These are phyloP conservation scores for Xylaria grammica DNA, from an alignment of 495 filamentous ascomycete genomes.

Conservation along the genomic window DNA sequence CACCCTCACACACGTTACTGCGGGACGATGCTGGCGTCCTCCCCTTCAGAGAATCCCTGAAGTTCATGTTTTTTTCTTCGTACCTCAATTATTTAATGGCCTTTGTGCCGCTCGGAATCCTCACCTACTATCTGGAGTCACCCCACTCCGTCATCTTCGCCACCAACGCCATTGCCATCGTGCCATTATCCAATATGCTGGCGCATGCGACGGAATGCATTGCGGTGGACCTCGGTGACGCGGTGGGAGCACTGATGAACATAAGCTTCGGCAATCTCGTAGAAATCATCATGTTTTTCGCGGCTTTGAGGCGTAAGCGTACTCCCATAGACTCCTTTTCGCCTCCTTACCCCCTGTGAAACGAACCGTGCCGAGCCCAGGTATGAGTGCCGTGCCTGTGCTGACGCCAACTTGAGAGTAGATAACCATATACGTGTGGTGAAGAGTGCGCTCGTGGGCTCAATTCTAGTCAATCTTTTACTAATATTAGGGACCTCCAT, in stretches of 20 bases:
- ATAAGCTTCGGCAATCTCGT: conserved; percentile 79
- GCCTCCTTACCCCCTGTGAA: too few species aligned
- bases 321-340: not conserved
- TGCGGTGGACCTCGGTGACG: conserved; percentile 69
- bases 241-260: conserved; percentile 71
- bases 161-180: conserved; percentile 73
- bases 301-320: conserved; percentile 9
- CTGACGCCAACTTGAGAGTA: not conserved
- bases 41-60: not conserved
- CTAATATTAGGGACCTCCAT: conserved; percentile 81
- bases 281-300: conserved; percentile 74
- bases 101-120: conserved; percentile 17
- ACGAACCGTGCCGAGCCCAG: too few species aligned
- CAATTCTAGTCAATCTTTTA: conserved; percentile 74
- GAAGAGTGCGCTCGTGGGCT: conserved; percentile 74
- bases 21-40: not conserved
- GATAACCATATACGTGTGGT: conserved; percentile 71
- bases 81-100: conserved; percentile 16
- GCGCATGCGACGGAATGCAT: conserved; percentile 74
- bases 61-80: conserved; percentile 7
- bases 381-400: not conserved
- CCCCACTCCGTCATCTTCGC: conserved; percentile 53
- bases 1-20: not conserved
- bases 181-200: conserved; percentile 70
- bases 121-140: conserved; percentile 14